phyloP scores from a whole-genome alignment of 2,329 filamentous ascomycete species.

The Sporothrix euskadiensis region DNA sequence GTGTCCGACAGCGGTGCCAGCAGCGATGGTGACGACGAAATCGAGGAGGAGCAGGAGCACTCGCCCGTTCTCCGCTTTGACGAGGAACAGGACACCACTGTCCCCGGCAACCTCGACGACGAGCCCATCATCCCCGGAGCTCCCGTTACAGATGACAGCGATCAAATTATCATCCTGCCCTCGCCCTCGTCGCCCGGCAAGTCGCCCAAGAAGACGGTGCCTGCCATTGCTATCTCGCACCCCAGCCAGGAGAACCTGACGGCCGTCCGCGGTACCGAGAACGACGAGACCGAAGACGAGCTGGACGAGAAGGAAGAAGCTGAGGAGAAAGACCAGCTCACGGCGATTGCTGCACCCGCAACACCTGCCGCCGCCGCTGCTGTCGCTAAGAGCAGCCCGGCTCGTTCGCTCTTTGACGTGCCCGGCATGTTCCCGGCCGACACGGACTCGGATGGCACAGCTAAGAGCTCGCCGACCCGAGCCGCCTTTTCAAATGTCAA shows the following conservation, averaged over 20 bases:
- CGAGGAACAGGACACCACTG: slow-evolving; percentile 30
- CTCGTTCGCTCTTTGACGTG: slow-evolving; percentile 46
- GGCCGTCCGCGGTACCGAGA: slow-evolving; percentile 1
- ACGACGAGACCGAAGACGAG: background rate
- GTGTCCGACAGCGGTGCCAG: slow-evolving; percentile 56
- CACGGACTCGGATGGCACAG: slow-evolving; percentile 36
- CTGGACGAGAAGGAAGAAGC: background rate
- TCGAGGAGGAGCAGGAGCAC: slow-evolving; percentile 10
- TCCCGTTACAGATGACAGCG: background rate
- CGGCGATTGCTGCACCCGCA: background rate
- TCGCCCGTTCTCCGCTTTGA: slow-evolving; percentile 32
- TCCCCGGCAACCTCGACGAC: slow-evolving; percentile 21
- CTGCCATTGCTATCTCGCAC: slow-evolving; percentile 48
- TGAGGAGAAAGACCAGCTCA: background rate
- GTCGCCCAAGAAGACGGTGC: slow-evolving; percentile 38
- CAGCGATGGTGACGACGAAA: slow-evolving; percentile 35
- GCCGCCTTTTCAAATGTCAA: background rate
- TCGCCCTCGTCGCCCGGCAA: background rate
- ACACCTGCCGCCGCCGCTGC: no score
- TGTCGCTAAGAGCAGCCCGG: background rate
- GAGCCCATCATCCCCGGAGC: background rate
- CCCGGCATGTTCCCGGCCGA: slow-evolving; percentile 62
- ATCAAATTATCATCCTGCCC: background rate
- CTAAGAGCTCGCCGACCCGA: slow-evolving; percentile 15
- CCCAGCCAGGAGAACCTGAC: slow-evolving; percentile 41